Percentiles rank a stretch among this genome's conserved stretches.
These are phyloP conservation scores for Graphilbum ipis-grandicollis DNA, from an alignment of 2,329 filamentous ascomycete genomes.

Conservation along the genomic window DNA sequence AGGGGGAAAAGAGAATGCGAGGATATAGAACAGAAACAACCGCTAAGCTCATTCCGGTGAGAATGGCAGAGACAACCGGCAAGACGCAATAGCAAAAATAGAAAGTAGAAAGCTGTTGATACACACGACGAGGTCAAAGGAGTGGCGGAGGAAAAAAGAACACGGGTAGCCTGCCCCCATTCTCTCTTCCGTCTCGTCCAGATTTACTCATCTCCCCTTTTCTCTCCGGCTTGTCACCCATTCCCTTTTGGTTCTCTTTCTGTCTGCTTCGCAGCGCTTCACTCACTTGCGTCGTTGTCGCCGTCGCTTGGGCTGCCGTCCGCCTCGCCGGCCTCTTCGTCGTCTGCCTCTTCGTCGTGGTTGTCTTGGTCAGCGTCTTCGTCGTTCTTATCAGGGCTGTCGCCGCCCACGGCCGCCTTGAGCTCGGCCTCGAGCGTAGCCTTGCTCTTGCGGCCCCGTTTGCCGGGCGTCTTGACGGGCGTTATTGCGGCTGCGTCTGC, in stretches of 20 bases:
- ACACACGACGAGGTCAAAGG: too few species aligned
- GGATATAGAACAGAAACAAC: too few species aligned
- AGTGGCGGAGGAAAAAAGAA: too few species aligned
- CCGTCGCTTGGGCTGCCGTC: neutral
- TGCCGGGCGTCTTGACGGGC: conserved; percentile 5
- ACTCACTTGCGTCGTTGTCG: neutral
- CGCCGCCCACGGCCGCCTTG: neutral
- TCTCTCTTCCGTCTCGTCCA: too few species aligned
- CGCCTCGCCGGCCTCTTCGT: neutral
- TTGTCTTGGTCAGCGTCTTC: conserved; percentile 2
- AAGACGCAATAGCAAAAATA: too few species aligned
- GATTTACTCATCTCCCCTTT: neutral
- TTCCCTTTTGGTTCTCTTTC: neutral
- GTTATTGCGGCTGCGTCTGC: neutral
- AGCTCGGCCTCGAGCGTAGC: conserved; percentile 8
- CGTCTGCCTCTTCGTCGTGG: neutral
- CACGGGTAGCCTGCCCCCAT: too few species aligned
- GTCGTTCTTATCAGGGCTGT: conserved; percentile 1
- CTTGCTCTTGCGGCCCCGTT: conserved; percentile 11
- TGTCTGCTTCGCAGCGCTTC: neutral
- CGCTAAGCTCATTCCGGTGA: too few species aligned
- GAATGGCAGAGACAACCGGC: too few species aligned
- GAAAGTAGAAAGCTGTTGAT: too few species aligned
- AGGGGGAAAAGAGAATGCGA: too few species aligned
- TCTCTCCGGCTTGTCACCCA: neutral